Percentiles rank a stretch among this genome's conserved stretches.
These are phyloP conservation scores for Leccinum huronense DNA, from an alignment of 1,284 basidiomycete species.

Conservation along the genomic window DNA sequence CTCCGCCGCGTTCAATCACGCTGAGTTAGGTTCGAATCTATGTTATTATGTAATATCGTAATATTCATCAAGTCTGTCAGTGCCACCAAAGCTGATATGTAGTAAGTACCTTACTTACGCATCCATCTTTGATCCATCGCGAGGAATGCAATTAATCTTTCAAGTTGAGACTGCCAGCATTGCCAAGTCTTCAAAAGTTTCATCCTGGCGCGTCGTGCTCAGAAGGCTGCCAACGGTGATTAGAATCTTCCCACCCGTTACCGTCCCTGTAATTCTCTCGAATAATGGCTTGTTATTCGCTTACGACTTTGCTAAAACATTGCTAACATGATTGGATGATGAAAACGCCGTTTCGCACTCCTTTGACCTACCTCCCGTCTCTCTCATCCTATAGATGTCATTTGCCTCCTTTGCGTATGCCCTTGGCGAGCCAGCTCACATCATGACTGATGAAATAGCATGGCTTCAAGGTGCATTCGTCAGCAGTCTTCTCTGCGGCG, in stretches of 20 bases:
- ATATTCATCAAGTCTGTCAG: too few species aligned
- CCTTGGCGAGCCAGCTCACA: slow-evolving; percentile 6
- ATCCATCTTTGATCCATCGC: too few species aligned
- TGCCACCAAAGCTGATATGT: too few species aligned
- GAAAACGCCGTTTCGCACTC: slow-evolving; percentile 13
- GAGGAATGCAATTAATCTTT: background rate
- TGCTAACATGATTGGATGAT: background rate
- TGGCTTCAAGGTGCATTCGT: slow-evolving; percentile 31
- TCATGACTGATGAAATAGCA: slow-evolving; percentile 16
- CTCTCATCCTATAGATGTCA: slow-evolving; percentile 12
- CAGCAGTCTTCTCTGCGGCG: slow-evolving; percentile 22
- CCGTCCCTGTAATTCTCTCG: slow-evolving; percentile 13
- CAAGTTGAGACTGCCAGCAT: background rate
- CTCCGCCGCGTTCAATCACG: too few species aligned
- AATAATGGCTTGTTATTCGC: slow-evolving; percentile 6
- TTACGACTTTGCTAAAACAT: slow-evolving; percentile 13
- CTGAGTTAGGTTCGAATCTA: too few species aligned
- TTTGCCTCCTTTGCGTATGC: slow-evolving; percentile 1
- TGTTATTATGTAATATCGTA: too few species aligned
- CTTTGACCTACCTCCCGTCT: background rate
- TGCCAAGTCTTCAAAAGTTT: background rate
- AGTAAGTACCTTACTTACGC: too few species aligned
- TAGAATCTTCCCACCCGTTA: slow-evolving; percentile 13
- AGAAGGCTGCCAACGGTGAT: background rate
- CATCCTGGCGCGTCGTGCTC: background rate